Base-by-base conservation (phyloP, 2,329 filamentous ascomycete genomes). In the Xylariaceae sp. region DNA sequence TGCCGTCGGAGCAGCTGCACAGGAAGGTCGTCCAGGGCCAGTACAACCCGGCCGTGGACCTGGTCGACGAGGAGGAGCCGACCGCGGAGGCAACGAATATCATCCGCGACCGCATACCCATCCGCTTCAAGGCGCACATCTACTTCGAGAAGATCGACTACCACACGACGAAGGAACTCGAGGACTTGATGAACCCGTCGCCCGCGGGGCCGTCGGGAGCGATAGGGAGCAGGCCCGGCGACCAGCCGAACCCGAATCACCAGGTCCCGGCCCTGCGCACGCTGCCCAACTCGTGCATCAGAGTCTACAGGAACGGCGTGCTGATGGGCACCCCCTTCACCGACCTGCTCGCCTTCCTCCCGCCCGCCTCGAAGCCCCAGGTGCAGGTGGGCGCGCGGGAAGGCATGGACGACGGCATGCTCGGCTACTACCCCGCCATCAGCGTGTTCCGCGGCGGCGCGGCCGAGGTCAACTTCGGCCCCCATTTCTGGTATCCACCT, bases 71-170 rank as follows among this genome's bases (percentile, higher is more conserved):
- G 44, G 79, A 83, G 3, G 73, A 78, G 18, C 71, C 78, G 2
- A 79, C 82, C 0, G 80, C 82, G n/a, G 81, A 84, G 58, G 83
- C 83, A 0, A 77, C 85, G 16, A 95, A 98, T 72, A 89, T 98
- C 60, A 90, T 99, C 57, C 91, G 96, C 60, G 96, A 99, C 73
- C 90, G 95, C 47, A 91, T 97, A 44, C 93, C 95, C 1, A 96
- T 98, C 63, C 87, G 93, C 9, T 96, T 96, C 79, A 97, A 96
- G 74, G 87, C 89, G 42, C 91, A 96, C 71, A 89, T 93, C 50
- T 96, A 96, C 76, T 97, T 96, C 73, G 93, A 98, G 74, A 89
- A 91, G 70, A 89, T 92, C 62, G 92, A 96, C 70, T 96, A 96
- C 72, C 90, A 93, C 65, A 81, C 90, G 0, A 89, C 89, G 10